Percentiles rank a stretch among this genome's conserved stretches.
These are phyloP conservation scores for Hypoxylon perforatum DNA, from an alignment of 495 filamentous ascomycete genomes.

Conservation along the genomic window DNA sequence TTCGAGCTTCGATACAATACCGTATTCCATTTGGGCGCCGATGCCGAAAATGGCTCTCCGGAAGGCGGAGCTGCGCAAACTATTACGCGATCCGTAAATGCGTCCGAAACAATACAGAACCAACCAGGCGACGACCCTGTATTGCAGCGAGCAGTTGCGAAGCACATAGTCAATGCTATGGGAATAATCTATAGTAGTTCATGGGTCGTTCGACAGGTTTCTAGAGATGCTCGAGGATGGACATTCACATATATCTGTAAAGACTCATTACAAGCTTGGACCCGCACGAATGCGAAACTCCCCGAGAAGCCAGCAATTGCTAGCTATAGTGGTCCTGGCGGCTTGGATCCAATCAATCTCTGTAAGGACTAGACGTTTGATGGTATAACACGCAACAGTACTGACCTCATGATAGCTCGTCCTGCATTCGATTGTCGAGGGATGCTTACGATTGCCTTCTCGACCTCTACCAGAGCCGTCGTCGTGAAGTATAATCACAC, in stretches of 20 bases:
- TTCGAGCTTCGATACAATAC: slow-evolving; percentile 52
- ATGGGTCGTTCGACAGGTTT: slow-evolving; percentile 55
- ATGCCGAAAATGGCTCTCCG: slow-evolving; percentile 44
- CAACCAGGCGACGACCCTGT: slow-evolving; percentile 56
- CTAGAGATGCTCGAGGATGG: slow-evolving; percentile 56
- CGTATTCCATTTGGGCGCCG: slow-evolving; percentile 49
- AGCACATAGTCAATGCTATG: slow-evolving; percentile 53
- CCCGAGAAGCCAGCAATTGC: slow-evolving; percentile 50
- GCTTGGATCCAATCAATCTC: slow-evolving; percentile 53
- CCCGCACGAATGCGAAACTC: slow-evolving; percentile 53
- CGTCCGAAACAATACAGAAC: slow-evolving; percentile 54
- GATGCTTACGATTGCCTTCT: slow-evolving; percentile 55
- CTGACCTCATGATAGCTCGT: slow-evolving; percentile 50
- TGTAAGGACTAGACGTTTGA: slow-evolving; percentile 34
- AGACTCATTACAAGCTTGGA: slow-evolving; percentile 59
- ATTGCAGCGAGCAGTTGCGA: slow-evolving; percentile 53
- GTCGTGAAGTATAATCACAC: slow-evolving; percentile 61
- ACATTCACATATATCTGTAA: slow-evolving; percentile 60
- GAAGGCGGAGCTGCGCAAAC: slow-evolving; percentile 43
- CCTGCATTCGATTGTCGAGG: slow-evolving; percentile 64
- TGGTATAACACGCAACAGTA: not conserved
- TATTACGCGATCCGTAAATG: slow-evolving; percentile 39
- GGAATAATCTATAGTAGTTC: slow-evolving; percentile 53
- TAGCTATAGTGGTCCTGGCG: slow-evolving; percentile 53
- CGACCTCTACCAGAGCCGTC: slow-evolving; percentile 50